phyloP scores from a whole-genome alignment of 1,139 yeast species.

The Kodamaea sp. region DNA sequence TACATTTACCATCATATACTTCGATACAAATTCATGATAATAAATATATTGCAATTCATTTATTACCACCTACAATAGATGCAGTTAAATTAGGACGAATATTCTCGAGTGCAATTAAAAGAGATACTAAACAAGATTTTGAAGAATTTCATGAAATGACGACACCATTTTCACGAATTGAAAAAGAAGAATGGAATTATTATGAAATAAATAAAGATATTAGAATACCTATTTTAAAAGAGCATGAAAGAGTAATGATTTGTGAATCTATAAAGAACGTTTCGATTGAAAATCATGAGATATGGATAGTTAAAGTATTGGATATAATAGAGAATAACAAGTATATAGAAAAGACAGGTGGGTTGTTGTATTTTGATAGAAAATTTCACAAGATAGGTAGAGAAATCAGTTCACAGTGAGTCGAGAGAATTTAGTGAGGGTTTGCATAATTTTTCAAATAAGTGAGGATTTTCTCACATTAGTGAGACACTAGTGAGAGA shows the following conservation, averaged over 20 bases:
- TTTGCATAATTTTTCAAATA: neutral
- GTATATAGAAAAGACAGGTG: conserved; percentile 42
- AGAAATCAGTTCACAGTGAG: conserved; percentile 20
- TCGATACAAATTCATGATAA: conserved; percentile 57
- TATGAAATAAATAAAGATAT: conserved; percentile 17
- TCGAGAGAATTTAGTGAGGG: too few species aligned
- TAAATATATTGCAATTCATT: conserved; percentile 65
- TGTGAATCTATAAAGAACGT: conserved; percentile 57
- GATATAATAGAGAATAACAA: conserved; percentile 44
- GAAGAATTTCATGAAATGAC: conserved; percentile 45
- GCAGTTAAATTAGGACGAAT: conserved; percentile 54
- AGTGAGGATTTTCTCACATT: too few species aligned
- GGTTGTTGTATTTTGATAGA: conserved; percentile 62
- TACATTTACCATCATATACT: conserved; percentile 80
- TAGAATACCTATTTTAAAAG: conserved; percentile 55
- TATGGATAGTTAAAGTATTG: conserved; percentile 74
- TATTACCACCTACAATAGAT: conserved; percentile 54
- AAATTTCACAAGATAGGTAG: conserved; percentile 57
- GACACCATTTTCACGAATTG: conserved; percentile 44
- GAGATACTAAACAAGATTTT: conserved; percentile 29
- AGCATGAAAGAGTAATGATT: conserved; percentile 60
- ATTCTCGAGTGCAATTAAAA: conserved; percentile 58
- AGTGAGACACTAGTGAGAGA: too few species aligned
- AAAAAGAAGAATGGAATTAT: conserved; percentile 25
- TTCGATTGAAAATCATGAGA: conserved; percentile 74